Evolutionary conservation across 2,329 filamentous ascomycete genomes (phyloP).

Genomic region (Ustulina deusta): DNA sequence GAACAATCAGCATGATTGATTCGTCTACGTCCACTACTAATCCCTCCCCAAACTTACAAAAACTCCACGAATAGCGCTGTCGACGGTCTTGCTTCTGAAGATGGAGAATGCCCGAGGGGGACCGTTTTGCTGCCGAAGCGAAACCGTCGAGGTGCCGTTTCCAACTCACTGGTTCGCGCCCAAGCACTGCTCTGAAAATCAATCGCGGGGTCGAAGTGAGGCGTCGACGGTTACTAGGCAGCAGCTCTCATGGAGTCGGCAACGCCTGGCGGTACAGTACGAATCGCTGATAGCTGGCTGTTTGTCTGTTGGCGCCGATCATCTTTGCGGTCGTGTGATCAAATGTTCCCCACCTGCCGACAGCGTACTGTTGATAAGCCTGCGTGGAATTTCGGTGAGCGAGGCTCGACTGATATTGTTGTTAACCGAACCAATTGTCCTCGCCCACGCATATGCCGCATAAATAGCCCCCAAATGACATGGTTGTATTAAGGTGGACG

Average conservation of each 20-base stretch:
- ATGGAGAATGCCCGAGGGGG: background rate
- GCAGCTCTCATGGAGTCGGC: slow-evolving; percentile 21
- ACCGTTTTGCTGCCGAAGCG: background rate
- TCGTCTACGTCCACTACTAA: background rate
- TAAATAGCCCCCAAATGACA: background rate
- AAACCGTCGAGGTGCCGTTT: slow-evolving; percentile 29
- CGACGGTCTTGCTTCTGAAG: background rate
- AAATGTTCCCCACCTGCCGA: slow-evolving; percentile 19
- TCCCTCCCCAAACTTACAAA: background rate
- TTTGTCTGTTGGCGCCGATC: slow-evolving; percentile 7
- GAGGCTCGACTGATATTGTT: slow-evolving; percentile 10
- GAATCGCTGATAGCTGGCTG: background rate
- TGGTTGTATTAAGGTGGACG: background rate
- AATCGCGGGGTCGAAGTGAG: slow-evolving; percentile 9
- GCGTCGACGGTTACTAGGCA: slow-evolving; percentile 29
- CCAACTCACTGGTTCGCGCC: slow-evolving; percentile 25
- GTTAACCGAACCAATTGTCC: slow-evolving; percentile 23
- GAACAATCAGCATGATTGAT: background rate
- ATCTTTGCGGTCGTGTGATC: slow-evolving; percentile 25
- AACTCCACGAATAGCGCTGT: background rate
- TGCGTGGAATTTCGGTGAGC: slow-evolving; percentile 26
- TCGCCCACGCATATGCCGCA: slow-evolving; percentile 7
- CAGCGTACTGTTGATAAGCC: slow-evolving; percentile 13
- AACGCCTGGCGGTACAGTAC: background rate
- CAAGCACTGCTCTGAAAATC: slow-evolving; percentile 1